These are phyloP conservation scores for Glycine tomentella DNA, from an alignment of 306 rosid species.

Conservation along the genomic window DNA sequence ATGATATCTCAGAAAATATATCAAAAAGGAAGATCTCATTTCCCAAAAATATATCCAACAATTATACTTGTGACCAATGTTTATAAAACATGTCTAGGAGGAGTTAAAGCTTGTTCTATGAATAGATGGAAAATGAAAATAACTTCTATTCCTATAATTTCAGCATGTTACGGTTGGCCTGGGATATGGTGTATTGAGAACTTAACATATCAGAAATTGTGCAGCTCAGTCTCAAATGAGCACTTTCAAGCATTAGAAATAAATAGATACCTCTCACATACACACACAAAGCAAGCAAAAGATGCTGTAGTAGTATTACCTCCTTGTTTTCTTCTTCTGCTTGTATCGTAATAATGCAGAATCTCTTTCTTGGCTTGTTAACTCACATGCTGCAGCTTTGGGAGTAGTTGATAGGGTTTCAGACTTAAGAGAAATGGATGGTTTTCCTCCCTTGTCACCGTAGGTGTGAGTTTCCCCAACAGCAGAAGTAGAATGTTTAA, in stretches of 20 bases:
- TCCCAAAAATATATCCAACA: background rate
- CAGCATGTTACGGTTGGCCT: background rate
- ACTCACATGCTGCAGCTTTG: slow-evolving; percentile 59
- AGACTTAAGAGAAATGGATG: slow-evolving; percentile 41
- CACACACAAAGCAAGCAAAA: slow-evolving; percentile 15
- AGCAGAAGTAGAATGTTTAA: slow-evolving; percentile 44
- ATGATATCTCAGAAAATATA: slow-evolving; percentile 12
- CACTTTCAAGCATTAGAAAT: background rate
- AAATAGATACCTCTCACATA: background rate
- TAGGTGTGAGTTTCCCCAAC: slow-evolving; percentile 44
- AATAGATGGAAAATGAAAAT: background rate
- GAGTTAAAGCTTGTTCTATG: background rate
- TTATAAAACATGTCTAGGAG: slow-evolving; percentile 11
- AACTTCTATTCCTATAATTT: background rate
- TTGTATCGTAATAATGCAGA: slow-evolving; percentile 85
- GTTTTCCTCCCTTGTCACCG: slow-evolving; percentile 44
- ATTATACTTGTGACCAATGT: background rate
- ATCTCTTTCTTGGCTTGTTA: slow-evolving; percentile 75
- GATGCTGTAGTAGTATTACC: slow-evolving; percentile 60
- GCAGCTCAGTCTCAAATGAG: background rate
- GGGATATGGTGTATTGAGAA: background rate
- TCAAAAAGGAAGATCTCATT: background rate
- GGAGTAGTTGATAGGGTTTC: slow-evolving; percentile 52
- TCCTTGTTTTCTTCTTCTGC: slow-evolving; percentile 90
- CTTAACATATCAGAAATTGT: background rate